Conservation (phyloP, 2,329 filamentous ascomycete species). For the Colletotrichum destructivum region DNA sequence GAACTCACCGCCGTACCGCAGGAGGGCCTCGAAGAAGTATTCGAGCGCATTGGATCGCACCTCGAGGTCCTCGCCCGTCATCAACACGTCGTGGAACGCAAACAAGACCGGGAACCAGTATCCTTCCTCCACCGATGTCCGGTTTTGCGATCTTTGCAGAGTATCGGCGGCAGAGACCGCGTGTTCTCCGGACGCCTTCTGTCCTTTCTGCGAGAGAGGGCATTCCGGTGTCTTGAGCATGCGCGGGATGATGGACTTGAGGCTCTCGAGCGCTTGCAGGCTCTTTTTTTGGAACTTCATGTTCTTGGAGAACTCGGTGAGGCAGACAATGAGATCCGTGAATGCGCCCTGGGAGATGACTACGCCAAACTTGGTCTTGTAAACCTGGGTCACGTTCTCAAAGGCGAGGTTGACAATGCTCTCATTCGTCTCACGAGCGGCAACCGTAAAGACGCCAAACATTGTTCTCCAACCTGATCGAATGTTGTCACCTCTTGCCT, state of each 20-base stretch:
- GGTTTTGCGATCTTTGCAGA: constrained; percentile 71
- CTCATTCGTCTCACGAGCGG: constrained; percentile 93
- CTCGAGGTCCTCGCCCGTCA: constrained; percentile 99
- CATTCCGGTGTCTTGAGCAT: constrained; percentile 98
- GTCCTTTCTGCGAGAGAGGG: constrained; percentile 80
- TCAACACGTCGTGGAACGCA: constrained; percentile 97
- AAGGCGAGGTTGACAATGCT: constrained; percentile 97
- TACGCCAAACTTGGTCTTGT: constrained; percentile 94
- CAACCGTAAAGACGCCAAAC: constrained; percentile 98
- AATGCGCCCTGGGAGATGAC: constrained; percentile 98
- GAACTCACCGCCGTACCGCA: constrained; percentile 92
- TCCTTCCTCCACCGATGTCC: constrained; percentile 94
- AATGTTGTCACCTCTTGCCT: constrained; percentile 96
- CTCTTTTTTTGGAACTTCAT: constrained; percentile 99
- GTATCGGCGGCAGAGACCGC: constrained; percentile 61
- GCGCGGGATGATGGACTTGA: constrained; percentile 93
- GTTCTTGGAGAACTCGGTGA: constrained; percentile 99
- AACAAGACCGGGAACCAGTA: constrained; percentile 99
- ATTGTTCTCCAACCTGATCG: constrained; percentile 98
- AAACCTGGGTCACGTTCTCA: constrained; percentile 96
- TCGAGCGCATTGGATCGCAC: constrained; percentile 92
- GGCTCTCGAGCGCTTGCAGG: constrained; percentile 91
- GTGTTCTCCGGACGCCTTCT: constrained; percentile 52
- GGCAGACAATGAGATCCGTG: constrained; percentile 93
- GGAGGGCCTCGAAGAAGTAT: constrained; percentile 95